These are phyloP conservation scores for Podospora conica DNA, from an alignment of 495 filamentous ascomycete species.

Conservation along the genomic window DNA sequence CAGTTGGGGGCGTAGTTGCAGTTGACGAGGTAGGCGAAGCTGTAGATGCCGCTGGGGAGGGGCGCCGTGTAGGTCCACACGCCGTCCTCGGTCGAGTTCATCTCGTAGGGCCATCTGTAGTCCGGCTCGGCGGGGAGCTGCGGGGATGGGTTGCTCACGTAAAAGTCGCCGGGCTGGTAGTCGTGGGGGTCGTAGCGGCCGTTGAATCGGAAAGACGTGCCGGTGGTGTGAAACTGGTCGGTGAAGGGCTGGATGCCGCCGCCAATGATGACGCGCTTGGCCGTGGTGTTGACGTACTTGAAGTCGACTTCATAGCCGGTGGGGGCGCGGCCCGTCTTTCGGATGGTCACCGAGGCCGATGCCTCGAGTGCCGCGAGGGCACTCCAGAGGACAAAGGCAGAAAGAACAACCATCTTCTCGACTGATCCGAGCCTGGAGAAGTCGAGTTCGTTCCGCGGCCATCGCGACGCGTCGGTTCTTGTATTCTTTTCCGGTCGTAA, in stretches of 20 bases:
- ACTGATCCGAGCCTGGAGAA: not conserved
- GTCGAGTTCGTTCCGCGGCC: not conserved
- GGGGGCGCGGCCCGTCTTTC: constrained; percentile 26
- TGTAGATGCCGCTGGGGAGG: constrained; percentile 28
- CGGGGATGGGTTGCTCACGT: constrained; percentile 19
- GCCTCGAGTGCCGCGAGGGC: constrained; percentile 2
- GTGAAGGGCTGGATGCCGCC: constrained; percentile 27
- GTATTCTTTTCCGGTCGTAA: not conserved
- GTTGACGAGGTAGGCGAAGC: constrained; percentile 27
- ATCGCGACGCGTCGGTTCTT: not conserved
- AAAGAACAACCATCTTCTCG: not conserved
- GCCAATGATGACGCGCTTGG: constrained; percentile 27
- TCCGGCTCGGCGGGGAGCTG: constrained; percentile 14
- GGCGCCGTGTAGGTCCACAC: constrained; percentile 29
- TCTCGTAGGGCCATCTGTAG: constrained; percentile 31
- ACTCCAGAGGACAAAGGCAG: not conserved
- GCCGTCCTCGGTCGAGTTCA: constrained; percentile 20
- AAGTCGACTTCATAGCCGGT: constrained; percentile 32
- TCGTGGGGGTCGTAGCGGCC: constrained; percentile 24
- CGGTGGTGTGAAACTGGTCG: constrained; percentile 28
- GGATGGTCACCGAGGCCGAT: constrained; percentile 26
- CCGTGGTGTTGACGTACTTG: constrained; percentile 26
- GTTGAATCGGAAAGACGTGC: constrained; percentile 17
- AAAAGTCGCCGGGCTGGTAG: constrained; percentile 30
- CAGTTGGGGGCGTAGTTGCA: constrained; percentile 29